phyloP scores from a whole-genome alignment of 805 yeast genomes.

The Schizosaccharomyces octosporus region DNA sequence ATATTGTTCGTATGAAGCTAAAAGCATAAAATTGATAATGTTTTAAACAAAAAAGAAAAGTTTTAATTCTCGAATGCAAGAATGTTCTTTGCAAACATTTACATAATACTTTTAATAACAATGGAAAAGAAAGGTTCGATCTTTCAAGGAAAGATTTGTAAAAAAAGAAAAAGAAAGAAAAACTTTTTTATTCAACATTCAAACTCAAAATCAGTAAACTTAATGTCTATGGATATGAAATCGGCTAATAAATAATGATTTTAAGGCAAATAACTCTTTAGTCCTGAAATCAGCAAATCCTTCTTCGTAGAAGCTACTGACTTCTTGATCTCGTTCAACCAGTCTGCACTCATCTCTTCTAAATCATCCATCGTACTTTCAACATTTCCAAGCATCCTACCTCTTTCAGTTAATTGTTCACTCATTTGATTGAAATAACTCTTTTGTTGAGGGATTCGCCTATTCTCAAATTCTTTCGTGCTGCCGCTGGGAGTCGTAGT shows the following conservation, averaged over 20 bases:
- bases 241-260: neutral
- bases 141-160: no score
- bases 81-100: no score
- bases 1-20: neutral
- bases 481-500: no score
- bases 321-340: slow-evolving; percentile 4
- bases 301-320: neutral
- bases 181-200: no score
- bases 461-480: no score
- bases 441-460: neutral
- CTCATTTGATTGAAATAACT: slow-evolving; percentile 4
- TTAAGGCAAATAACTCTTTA: neutral
- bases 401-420: slow-evolving; percentile 6
- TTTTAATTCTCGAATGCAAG: no score
- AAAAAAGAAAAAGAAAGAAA: no score
- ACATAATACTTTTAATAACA: no score
- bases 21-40: neutral
- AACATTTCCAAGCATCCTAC: slow-evolving; percentile 7
- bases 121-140: no score
- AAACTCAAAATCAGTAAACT: no score
- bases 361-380: slow-evolving; percentile 5
- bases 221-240: no score
- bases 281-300: neutral
- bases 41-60: no score
- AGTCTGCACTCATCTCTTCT: slow-evolving; percentile 8